These are phyloP conservation scores for Yamadazyma taylorii DNA, from an alignment of 1,139 yeast species.

Conservation along the genomic window DNA sequence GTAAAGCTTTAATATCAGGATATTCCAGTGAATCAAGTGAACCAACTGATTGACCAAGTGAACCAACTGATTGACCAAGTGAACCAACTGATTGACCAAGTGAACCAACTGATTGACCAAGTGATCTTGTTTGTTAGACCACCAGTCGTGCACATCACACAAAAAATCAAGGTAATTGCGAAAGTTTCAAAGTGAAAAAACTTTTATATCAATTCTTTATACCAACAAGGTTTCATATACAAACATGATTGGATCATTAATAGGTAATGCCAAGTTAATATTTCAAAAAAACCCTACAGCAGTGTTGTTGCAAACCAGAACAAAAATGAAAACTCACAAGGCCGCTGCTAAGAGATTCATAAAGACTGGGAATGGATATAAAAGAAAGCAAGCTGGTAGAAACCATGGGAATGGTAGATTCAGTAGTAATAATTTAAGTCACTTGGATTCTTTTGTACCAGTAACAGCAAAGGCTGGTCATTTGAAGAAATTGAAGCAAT, in stretches of 20 bases:
- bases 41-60: not conserved
- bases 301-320: slow-evolving; percentile 44
- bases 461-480: slow-evolving; percentile 56
- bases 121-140: too few species aligned
- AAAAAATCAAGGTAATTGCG: too few species aligned
- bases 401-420: slow-evolving; percentile 94
- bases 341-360: slow-evolving; percentile 85
- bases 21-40: slow-evolving; percentile 12
- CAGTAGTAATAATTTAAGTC: slow-evolving; percentile 62
- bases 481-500: slow-evolving; percentile 40
- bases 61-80: too few species aligned
- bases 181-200: slow-evolving; percentile 9
- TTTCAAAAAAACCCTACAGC: slow-evolving; percentile 22
- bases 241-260: slow-evolving; percentile 13
- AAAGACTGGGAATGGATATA: slow-evolving; percentile 50
- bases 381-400: slow-evolving; percentile 78
- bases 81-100: too few species aligned
- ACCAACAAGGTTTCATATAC: not conserved
- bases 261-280: slow-evolving; percentile 17
- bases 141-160: too few species aligned
- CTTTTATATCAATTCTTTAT: not conserved
- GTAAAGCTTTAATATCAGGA: slow-evolving; percentile 2
- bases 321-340: slow-evolving; percentile 62
- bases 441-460: slow-evolving; percentile 60
- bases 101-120: too few species aligned